Percentiles rank a stretch among this genome's conserved stretches.
Evolutionary conservation across 768 basidiomycete species (phyloP).

Genomic region (Dioszegia hungarica): DNA sequence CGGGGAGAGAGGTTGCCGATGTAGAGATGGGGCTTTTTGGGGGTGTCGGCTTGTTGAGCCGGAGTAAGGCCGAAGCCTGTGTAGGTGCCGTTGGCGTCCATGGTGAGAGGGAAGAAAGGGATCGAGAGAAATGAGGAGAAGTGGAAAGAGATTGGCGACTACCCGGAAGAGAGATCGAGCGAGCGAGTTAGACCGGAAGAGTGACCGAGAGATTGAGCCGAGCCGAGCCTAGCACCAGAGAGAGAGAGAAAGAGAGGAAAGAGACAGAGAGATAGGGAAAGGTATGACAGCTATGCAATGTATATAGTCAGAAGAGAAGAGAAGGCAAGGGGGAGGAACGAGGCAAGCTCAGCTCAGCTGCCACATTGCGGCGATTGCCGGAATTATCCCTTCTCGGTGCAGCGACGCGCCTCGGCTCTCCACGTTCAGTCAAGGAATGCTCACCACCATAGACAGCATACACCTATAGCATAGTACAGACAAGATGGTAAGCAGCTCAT

Average conservation of each 20-base stretch:
- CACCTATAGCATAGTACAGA: background rate
- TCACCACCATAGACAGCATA: background rate
- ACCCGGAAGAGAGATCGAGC: conserved; percentile 22
- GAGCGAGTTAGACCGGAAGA: no score
- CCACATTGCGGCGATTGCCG: conserved; percentile 11
- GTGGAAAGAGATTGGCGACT: conserved; percentile 4
- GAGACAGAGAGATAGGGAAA: conserved; percentile 50
- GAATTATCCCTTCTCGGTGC: background rate
- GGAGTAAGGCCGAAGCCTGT: conserved; percentile 7
- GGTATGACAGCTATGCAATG: conserved; percentile 19
- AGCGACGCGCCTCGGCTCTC: conserved; percentile 2
- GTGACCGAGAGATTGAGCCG: conserved; percentile 61
- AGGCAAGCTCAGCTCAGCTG: no score
- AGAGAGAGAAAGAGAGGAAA: conserved; percentile 53
- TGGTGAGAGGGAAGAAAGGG: conserved; percentile 12
- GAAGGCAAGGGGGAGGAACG: conserved; percentile 18
- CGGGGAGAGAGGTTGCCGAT: conserved; percentile 96
- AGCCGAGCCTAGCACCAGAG: conserved; percentile 55
- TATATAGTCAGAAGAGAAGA: background rate
- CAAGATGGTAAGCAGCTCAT: conserved; percentile 16
- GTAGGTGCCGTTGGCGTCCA: conserved; percentile 12
- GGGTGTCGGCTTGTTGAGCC: conserved; percentile 22
- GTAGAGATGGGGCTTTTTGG: conserved; percentile 84
- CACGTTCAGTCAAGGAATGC: background rate
- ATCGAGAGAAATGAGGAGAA: background rate